Evolutionary conservation across 129 eudicot species (phyloP).

Genomic region (Silybum marianum): DNA sequence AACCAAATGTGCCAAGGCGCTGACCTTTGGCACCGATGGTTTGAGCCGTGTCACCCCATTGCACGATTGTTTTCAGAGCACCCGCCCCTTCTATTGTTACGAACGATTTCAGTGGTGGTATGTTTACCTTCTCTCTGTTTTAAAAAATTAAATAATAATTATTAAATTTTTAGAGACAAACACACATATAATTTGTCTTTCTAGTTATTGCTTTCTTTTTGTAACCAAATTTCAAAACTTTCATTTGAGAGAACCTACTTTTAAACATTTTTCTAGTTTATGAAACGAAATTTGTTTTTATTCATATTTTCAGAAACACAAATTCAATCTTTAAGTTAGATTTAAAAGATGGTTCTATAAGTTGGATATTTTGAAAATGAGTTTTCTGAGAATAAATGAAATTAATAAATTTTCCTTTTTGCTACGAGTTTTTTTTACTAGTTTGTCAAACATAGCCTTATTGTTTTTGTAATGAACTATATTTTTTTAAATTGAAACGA

Average conservation of each 20-base stretch:
- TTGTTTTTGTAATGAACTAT: too few relatives aligned
- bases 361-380: neutral
- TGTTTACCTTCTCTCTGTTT: constrained; percentile 85
- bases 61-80: constrained; percentile 73
- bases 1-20: constrained; percentile 77
- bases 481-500: constrained; percentile 2
- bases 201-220: neutral
- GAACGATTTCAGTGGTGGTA: constrained; percentile 75
- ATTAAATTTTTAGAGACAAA: neutral
- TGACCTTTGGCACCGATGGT: constrained; percentile 71
- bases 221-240: neutral
- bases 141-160: neutral
- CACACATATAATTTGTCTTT: neutral
- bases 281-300: neutral
- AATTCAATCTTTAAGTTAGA: neutral
- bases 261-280: neutral
- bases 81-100: constrained; percentile 91
- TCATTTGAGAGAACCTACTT: neutral
- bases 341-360: neutral
- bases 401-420: too few relatives aligned
- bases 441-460: too few relatives aligned
- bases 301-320: neutral
- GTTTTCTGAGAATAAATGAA: too few relatives aligned
- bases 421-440: too few relatives aligned
- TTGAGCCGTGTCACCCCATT: constrained; percentile 96